Conservation (phyloP, 495 filamentous ascomycete genomes). For the Podospora pseudopauciseta region DNA sequence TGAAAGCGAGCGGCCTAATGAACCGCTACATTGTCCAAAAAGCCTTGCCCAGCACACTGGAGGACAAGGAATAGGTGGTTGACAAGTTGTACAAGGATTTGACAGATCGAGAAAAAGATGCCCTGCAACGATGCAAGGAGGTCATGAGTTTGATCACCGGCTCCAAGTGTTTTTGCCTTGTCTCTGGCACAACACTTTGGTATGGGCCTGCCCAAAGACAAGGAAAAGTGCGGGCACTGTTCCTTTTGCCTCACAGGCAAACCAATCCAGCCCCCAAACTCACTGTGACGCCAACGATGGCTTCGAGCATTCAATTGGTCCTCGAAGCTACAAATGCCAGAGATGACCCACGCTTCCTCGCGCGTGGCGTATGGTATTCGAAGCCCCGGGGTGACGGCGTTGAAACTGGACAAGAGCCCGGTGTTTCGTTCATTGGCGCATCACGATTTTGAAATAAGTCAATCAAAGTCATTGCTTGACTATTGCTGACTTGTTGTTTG, state of each 20-base stretch:
- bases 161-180: slow-evolving; percentile 44
- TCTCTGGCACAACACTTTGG: slow-evolving; percentile 54
- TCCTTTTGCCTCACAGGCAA: slow-evolving; percentile 47
- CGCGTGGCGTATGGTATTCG: slow-evolving; percentile 57
- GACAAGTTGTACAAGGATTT: slow-evolving; percentile 47
- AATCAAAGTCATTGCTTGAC: not conserved
- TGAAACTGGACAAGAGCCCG: slow-evolving; percentile 39
- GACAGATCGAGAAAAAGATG: slow-evolving; percentile 46
- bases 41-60: slow-evolving; percentile 38
- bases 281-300: slow-evolving; percentile 31
- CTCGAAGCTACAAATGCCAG: slow-evolving; percentile 38
- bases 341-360: slow-evolving; percentile 55
- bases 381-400: slow-evolving; percentile 45
- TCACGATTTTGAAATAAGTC: slow-evolving; percentile 47
- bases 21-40: slow-evolving; percentile 49
- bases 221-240: slow-evolving; percentile 49
- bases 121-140: slow-evolving; percentile 43
- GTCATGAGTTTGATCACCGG: slow-evolving; percentile 51
- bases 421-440: slow-evolving; percentile 51
- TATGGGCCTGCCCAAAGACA: slow-evolving; percentile 41
- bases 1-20: slow-evolving; percentile 46
- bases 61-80: slow-evolving; percentile 38
- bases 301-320: slow-evolving; percentile 34
- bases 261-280: slow-evolving; percentile 33
- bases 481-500: not conserved